Evolutionary conservation across 495 filamentous ascomycete genomes (phyloP).

Genomic region (Aspergillus panamensis): DNA sequence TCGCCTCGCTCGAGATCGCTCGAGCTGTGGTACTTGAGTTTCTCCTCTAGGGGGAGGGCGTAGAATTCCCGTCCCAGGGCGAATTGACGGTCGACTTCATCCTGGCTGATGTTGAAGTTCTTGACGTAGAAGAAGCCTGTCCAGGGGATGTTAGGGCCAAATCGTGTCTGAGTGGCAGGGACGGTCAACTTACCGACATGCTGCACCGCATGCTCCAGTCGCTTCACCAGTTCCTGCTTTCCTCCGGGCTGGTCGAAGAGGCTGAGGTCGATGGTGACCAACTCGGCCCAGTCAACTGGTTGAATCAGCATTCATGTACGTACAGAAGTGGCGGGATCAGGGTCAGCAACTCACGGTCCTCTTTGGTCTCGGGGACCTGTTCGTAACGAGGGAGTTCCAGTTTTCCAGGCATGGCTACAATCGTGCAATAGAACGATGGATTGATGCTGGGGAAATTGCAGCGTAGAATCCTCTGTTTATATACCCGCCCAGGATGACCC

Average conservation of each 20-base stretch:
- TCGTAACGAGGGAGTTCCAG: conserved; percentile 30
- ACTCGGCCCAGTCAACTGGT: conserved; percentile 52
- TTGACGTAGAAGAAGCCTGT: conserved; percentile 54
- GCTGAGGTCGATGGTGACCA: conserved; percentile 53
- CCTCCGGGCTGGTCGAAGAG: conserved; percentile 50
- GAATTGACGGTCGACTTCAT: conserved; percentile 55
- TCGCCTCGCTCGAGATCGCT: conserved; percentile 32
- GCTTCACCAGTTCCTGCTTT: conserved; percentile 51
- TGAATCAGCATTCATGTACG: conserved; percentile 7
- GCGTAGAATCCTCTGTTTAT: no score
- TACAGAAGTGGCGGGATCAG: background rate
- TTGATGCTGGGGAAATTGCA: background rate
- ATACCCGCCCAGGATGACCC: no score
- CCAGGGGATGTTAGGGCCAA: conserved; percentile 24
- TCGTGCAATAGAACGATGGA: background rate
- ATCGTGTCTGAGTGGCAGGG: background rate
- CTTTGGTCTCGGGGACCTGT: conserved; percentile 48
- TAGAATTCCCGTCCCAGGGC: conserved; percentile 53
- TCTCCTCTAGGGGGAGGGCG: conserved; percentile 53
- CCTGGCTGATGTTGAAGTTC: conserved; percentile 52
- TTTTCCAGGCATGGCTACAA: background rate
- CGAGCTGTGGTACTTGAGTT: conserved; percentile 45
- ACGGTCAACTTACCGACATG: conserved; percentile 40
- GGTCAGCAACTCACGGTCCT: conserved; percentile 33
- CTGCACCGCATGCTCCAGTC: conserved; percentile 55